Base-by-base conservation (phyloP, 805 yeast genomes). In the Lipomyces yamadae region DNA sequence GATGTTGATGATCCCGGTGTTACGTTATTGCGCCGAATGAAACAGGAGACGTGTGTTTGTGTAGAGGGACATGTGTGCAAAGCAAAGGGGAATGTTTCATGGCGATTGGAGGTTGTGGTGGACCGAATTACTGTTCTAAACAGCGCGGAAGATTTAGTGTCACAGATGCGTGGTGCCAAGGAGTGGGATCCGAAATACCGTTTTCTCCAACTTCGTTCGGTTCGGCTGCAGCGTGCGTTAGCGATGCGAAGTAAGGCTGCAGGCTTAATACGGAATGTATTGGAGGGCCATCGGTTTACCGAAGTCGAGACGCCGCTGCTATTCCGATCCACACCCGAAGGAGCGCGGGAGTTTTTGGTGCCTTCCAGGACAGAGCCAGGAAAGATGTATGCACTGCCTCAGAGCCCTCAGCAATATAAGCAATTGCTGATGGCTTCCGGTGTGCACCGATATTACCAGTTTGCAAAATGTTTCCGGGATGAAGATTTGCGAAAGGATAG, bases 321-420 rank as follows among this genome's bases (percentile, higher is more conserved):
- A 35, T 95, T 95, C 82, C 93, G 95, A 75, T 90, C 97, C 1
- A 95, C 99, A 0, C 99, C 99, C 0, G 99, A 95, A 77, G 99
- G 99, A 15, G 99, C 99, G 0, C 82, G 96, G 50, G 99, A 95
- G 78, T 95, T 94, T 76, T 78, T 95, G 58, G 98, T 95, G 0
- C 99, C 99, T 0, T 91, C 98, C 0, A 83, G 98, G 70, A 79
- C 83, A 15, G 75, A 79, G 1, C 78, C 78, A 2, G 78, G 81
- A 24, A 89, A 90, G 77, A 62, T 69, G 42, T 95, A 94, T 76
- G 98, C 99, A 0, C 81, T 95, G 35, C 98, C 98, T 0, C 99
- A 95, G 77, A 91, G 97, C 15, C 99, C 99, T 0, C 99, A 95
- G 76, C 99, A 95, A 76, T 95, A 94, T 76, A 95, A 95, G 75